Evolutionary conservation across 768 basidiomycete genomes (phyloP), one percentile per base, ranked within the genome.

Genomic region (Trametes maxima): DNA sequence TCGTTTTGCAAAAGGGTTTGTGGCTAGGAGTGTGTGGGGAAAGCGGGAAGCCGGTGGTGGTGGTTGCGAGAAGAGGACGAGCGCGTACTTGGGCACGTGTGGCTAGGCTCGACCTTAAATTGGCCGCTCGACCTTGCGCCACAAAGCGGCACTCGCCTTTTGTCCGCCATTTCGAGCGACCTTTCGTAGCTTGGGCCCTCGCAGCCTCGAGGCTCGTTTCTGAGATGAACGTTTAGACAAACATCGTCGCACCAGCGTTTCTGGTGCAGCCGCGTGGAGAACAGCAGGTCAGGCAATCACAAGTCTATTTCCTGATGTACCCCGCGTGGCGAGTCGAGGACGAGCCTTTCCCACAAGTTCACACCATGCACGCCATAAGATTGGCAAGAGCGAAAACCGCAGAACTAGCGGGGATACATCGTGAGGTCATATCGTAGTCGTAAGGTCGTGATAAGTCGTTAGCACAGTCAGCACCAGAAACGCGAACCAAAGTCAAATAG

Each of bases 371-470:
- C 3, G 8, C 8, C 8, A 8, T 33, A 8, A 33, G 8, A 3
- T 33, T 33, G 28, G 28, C 28, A 33, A 33, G 28, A 8, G 28
- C 28, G 28, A 8, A 33, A 33, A 33, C 28, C 3, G 28, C 28
- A 33, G 28, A 33, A 33, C 28, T 33, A 33, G 3, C 36, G 19
- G 5, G 25, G 53, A 13, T 43, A 44, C 39, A 43, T 61, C 54
- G 48, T 46, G 21, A 48, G 3, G 39, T 52, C 58, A 36, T 57
- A 42, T 33, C 28, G 22, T 19, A 8, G 21, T 44, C 43, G 43
- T 44, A 44, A 44, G 22, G 48, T 58, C 60, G 47, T 54, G 16
- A 56, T 35, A 42, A 19, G 61, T 67, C 67, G 63, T 68, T n/a
- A 67, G 46, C 33, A 55, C 48, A n/a, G 39, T 52, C 51, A 56